These are phyloP conservation scores for Dothideomycetes sp. DNA, from an alignment of 2,329 filamentous ascomycete species.

Conservation along the genomic window DNA sequence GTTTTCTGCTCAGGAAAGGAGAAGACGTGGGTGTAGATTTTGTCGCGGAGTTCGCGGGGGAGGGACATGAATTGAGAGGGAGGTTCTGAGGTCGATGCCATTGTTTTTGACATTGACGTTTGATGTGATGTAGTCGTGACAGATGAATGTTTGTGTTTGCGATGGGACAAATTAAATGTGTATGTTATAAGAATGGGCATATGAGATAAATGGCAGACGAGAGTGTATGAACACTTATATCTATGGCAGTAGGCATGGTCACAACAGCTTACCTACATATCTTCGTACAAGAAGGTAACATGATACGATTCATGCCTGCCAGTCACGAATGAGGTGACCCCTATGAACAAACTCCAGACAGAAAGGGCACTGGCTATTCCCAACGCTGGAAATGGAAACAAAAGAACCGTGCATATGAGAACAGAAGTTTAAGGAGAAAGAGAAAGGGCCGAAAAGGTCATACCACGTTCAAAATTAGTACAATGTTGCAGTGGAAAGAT, in stretches of 20 bases:
- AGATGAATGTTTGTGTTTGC: neutral
- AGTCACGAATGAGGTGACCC: neutral
- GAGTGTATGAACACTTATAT: too few species aligned
- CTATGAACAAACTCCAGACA: neutral
- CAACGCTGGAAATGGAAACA: too few species aligned
- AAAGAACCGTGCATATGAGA: too few species aligned
- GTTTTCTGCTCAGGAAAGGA: neutral
- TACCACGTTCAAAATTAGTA: too few species aligned
- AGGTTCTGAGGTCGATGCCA: neutral
- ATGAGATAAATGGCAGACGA: neutral
- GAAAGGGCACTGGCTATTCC: too few species aligned
- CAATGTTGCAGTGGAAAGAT: too few species aligned
- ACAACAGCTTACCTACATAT: neutral
- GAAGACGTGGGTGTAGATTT: constrained; percentile 5
- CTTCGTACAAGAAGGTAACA: neutral
- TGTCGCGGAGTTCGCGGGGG: constrained; percentile 4
- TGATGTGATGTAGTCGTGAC: neutral
- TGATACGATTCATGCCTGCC: neutral
- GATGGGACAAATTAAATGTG: neutral
- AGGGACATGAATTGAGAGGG: neutral
- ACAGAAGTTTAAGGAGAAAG: too few species aligned
- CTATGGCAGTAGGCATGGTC: neutral
- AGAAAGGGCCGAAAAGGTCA: too few species aligned
- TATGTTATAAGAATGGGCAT: neutral
- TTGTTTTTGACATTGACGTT: neutral